Conservation (phyloP, 1,284 basidiomycete genomes). For the Ceratobasidium sp. region DNA sequence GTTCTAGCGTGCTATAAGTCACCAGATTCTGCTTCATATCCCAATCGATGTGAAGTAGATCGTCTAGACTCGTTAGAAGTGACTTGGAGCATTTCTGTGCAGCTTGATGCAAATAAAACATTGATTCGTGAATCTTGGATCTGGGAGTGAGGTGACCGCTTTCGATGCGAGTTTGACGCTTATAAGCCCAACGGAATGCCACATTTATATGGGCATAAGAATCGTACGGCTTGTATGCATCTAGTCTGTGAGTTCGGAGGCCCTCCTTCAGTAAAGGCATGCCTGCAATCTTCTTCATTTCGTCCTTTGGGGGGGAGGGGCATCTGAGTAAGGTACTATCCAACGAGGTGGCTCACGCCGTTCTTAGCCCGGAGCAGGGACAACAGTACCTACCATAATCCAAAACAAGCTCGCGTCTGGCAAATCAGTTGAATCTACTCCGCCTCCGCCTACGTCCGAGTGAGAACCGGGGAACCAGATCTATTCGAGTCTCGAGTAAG, state of each 20-base stretch:
- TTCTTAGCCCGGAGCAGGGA: no score
- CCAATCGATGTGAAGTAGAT: no score
- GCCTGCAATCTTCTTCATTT: constrained; percentile 13
- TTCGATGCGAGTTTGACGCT: no score
- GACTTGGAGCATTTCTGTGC: neutral
- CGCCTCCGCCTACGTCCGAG: constrained; percentile 46
- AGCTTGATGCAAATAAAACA: neutral
- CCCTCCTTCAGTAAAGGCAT: constrained; percentile 1
- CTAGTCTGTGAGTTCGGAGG: neutral
- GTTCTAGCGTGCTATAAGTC: constrained; percentile 4
- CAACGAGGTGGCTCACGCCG: no score
- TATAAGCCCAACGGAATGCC: no score
- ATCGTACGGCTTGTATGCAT: neutral
- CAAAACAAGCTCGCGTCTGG: constrained; percentile 39
- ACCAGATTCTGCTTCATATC: neutral
- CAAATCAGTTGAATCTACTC: constrained; percentile 35
- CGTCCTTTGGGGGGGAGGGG: neutral
- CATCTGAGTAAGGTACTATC: no score
- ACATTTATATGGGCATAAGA: no score
- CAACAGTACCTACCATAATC: constrained; percentile 36
- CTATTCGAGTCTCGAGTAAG: neutral
- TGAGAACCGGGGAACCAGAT: constrained; percentile 44
- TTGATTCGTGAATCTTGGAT: constrained; percentile 17
- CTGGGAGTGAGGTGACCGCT: no score
- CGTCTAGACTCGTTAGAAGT: no score